A percentile compares a stretch with the other conserved stretches of the same genome.
Evolutionary conservation across 2,329 filamentous ascomycete genomes (phyloP).

Genomic region (Neodidymelliopsis sp.): DNA sequence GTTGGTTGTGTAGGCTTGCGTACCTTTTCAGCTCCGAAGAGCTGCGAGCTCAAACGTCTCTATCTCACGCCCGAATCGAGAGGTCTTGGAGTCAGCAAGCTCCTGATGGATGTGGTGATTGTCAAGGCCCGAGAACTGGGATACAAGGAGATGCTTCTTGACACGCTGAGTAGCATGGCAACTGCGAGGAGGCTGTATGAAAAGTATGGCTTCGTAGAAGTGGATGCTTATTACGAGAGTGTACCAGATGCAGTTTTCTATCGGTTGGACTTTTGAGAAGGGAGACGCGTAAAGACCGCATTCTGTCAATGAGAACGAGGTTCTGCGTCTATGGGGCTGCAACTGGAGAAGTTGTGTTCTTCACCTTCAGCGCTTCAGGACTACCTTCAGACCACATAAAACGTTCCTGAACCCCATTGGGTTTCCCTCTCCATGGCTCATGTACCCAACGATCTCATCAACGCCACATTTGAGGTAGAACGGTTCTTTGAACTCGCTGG

Average conservation of each 20-base stretch:
- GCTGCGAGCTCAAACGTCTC: constrained; percentile 66
- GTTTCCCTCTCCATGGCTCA: constrained; percentile 42
- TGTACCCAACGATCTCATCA: constrained; percentile 39
- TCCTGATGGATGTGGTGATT: constrained; percentile 57
- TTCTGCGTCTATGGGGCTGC: too few species aligned
- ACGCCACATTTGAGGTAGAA: constrained; percentile 52
- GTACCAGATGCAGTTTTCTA: constrained; percentile 63
- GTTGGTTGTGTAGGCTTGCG: constrained; percentile 63
- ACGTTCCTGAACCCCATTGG: too few species aligned
- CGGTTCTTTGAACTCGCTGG: constrained; percentile 48
- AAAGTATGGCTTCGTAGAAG: constrained; percentile 60
- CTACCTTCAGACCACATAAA: too few species aligned
- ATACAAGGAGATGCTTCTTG: constrained; percentile 62
- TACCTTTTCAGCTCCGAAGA: constrained; percentile 38
- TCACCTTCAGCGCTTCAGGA: too few species aligned
- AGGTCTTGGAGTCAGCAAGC: constrained; percentile 58
- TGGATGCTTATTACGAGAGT: constrained; percentile 63
- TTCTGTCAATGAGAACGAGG: neutral
- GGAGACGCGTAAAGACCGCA: neutral
- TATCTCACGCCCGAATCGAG: constrained; percentile 60
- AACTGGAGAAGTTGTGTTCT: too few species aligned
- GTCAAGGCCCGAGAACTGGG: constrained; percentile 55
- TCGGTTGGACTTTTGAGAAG: constrained; percentile 39
- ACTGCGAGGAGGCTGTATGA: constrained; percentile 60
- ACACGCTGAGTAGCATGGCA: constrained; percentile 63